Evolutionary conservation across 1,284 basidiomycete species (phyloP), one percentile per base, ranked within the genome.

Genomic region (Ceratobasidium sp.): DNA sequence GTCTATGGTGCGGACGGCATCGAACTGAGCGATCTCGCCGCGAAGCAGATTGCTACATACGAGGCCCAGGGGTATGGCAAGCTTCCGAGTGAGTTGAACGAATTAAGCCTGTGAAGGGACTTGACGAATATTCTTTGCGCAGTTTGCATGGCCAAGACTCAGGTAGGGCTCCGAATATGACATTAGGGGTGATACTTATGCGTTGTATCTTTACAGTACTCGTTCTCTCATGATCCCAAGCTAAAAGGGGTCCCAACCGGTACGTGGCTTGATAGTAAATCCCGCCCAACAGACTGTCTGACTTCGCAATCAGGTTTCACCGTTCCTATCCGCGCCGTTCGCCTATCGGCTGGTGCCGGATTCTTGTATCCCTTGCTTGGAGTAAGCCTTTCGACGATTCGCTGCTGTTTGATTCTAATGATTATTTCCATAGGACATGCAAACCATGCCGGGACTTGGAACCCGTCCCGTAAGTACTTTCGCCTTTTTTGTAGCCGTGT

Each of bases 81-180:
- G 72, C 83, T 94, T 52, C 90, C 93, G 0, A 94, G 94, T 92
- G 76, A 77, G 90, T 82, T 22, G 22, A 5, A 31, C 38, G 49
- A 0, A 20, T 42, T 17, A 50, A 15, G 10, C 35, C 27, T 56
- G 50, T 43, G 32, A 69, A 69, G 69, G 27, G 12, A 25, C 78
- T 78, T 75, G 73, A 73, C 52, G 72, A 75, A 56, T 13, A 72
- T 77, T 50, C 78, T 17, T 29, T 50, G 56, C 49, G 2, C 77
- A 88, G 93, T 96, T 77, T 98, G 96, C 81, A 96, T 98, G 94
- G 96, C 96, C 70, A 99, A 99, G 85, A 99, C 97, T 2, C 62
- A 67, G 47, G 60, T 52, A 64, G 13, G 45, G 0, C 4, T 29
- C 1, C 10, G 13, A 34, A 7, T 22, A 31, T 31, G 40, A 27